Percentiles rank a stretch among this genome's conserved stretches.
Conservation (phyloP, 2,329 filamentous ascomycete species). For the Fusarium subtropicale region DNA sequence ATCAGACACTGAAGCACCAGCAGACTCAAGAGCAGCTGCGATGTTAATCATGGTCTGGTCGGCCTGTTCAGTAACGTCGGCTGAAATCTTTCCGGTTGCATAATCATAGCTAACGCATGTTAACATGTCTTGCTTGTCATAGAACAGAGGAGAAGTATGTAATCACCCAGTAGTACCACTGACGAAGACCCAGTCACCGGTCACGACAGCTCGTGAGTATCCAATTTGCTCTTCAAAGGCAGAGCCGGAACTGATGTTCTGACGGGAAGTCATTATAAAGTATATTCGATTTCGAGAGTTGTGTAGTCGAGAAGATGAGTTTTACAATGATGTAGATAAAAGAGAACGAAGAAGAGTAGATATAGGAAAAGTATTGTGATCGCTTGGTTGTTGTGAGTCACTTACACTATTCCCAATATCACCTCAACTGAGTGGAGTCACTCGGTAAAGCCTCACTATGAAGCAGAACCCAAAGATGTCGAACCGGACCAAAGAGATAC, state of each 20-base stretch:
- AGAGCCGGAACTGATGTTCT: constrained; percentile 62
- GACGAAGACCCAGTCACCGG: constrained; percentile 64
- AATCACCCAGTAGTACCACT: constrained; percentile 65
- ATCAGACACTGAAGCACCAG: constrained; percentile 58
- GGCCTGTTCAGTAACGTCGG: constrained; percentile 60
- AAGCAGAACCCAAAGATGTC: not conserved
- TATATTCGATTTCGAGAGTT: not conserved
- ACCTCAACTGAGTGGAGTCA: not conserved
- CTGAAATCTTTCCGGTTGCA: constrained; percentile 58
- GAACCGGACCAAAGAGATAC: no score
- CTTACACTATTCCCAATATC: constrained; percentile 21
- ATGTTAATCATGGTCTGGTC: constrained; percentile 64
- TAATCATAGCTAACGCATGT: constrained; percentile 61
- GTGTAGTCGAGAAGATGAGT: not conserved
- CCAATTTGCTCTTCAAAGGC: constrained; percentile 65
- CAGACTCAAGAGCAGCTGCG: constrained; percentile 57
- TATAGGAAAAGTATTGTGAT: not conserved
- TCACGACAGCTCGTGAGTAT: constrained; percentile 65
- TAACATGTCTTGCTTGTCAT: not conserved
- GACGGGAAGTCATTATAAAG: constrained; percentile 49
- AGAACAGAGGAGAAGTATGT: not conserved
- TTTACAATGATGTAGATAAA: not conserved
- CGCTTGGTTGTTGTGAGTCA: constrained; percentile 16
- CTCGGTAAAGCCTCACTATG: not conserved
- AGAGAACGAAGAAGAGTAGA: not conserved